phyloP scores from a whole-genome alignment of 208 protist genomes.

The Phytomonas francai region DNA sequence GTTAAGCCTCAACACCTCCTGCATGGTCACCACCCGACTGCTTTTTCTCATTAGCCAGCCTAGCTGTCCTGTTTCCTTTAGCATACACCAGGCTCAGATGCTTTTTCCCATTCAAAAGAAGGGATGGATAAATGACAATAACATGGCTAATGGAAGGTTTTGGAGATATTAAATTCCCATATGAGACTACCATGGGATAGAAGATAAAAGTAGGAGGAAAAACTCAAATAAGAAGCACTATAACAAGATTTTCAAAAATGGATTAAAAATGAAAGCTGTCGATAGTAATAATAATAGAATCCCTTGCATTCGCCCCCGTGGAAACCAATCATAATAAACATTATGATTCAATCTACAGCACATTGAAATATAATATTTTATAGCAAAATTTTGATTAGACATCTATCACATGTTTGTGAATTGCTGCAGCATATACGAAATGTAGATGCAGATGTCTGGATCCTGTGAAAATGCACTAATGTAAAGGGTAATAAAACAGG shows the following conservation, averaged over 20 bases:
- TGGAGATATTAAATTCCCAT: not conserved
- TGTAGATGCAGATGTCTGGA: not conserved
- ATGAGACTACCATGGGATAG: not conserved
- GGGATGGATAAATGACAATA: not conserved
- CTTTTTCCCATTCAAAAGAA: not conserved
- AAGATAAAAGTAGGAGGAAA: not conserved
- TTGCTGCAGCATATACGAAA: not conserved
- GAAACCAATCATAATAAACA: not conserved
- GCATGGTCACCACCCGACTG: not conserved
- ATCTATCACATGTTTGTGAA: not conserved
- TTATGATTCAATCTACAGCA: not conserved
- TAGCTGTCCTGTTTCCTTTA: not conserved
- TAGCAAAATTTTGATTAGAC: not conserved
- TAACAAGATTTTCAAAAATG: not conserved
- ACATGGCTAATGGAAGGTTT: not conserved
- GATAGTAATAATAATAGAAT: no score
- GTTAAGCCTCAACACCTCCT: not conserved
- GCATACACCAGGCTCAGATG: not conserved
- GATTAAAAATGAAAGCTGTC: not conserved
- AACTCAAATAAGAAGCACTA: not conserved
- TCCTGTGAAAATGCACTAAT: not conserved
- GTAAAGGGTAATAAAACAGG: not conserved
- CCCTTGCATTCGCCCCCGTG: not conserved
- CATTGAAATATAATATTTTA: not conserved
- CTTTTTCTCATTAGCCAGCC: not conserved